Conservation (phyloP, 495 filamentous ascomycete genomes). For the Staphylotrichum longicolle region DNA sequence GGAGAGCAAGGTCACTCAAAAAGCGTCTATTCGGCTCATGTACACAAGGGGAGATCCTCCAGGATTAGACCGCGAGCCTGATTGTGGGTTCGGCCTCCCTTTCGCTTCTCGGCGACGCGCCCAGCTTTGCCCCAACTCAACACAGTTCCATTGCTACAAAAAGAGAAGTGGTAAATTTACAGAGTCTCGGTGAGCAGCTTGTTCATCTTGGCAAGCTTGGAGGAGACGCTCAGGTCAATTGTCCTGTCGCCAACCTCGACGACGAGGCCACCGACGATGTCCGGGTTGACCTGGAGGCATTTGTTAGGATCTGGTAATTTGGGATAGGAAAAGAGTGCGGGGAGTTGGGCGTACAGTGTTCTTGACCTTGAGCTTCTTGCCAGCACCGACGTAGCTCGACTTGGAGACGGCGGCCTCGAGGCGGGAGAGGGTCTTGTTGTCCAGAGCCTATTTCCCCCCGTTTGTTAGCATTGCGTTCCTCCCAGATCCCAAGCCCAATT, state of each 20-base stretch:
- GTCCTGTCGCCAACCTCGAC: constrained; percentile 98
- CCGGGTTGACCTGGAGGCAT: constrained; percentile 74
- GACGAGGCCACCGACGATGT: constrained; percentile 88
- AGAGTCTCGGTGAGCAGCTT: constrained; percentile 94
- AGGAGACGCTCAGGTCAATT: constrained; percentile 92
- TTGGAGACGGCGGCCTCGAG: constrained; percentile 87
- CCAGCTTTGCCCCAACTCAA: constrained; percentile 10
- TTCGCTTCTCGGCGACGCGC: not conserved
- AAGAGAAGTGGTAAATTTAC: constrained; percentile 57
- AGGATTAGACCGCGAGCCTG: constrained; percentile 13
- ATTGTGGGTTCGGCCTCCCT: not conserved
- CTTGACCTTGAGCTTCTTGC: constrained; percentile 96
- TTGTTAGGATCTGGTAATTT: not conserved
- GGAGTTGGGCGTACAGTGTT: constrained; percentile 63
- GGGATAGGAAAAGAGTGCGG: not conserved
- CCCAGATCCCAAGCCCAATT: not conserved
- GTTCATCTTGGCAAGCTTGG: constrained; percentile 97
- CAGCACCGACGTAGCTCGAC: constrained; percentile 81
- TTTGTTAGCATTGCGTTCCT: constrained; percentile 11
- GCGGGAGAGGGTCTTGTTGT: constrained; percentile 76
- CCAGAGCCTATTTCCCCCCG: constrained; percentile 62
- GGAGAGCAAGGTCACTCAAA: not conserved
- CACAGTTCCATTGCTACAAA: constrained; percentile 22
- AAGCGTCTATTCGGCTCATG: constrained; percentile 25
- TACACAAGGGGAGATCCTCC: constrained; percentile 15